Base-by-base conservation (phyloP, 2,329 filamentous ascomycete genomes). In the Colletotrichum sublineola region DNA sequence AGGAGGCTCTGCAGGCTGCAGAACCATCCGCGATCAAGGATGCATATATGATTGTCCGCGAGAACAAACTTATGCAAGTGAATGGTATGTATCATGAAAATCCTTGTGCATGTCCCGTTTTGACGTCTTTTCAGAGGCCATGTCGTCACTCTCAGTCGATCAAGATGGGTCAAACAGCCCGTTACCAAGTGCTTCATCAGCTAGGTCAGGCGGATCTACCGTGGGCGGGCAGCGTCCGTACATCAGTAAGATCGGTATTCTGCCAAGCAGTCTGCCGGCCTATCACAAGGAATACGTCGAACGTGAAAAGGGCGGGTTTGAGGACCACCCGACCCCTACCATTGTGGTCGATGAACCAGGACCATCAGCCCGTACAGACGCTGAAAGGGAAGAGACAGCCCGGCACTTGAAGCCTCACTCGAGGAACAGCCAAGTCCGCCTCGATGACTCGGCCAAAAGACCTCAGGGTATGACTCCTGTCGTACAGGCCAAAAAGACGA, bases 11-110 rank as follows among this genome's bases (percentile, higher is more conserved):
- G 74, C 92, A 93, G 78, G 95, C 94, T 68, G 91, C 96, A 65
- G 96, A 99, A 81, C 96, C 96, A 15, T 98, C 95, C 71, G 95
- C 96, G 14, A 98, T 99, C 86, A 99, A 99, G 84, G 96, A 99
- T 83, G 96, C 96, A 1, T 99, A 98, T 84, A 92, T 98, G 83
- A 99, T 99, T 81, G 94, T 99, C 36, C 91, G 96, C 65, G 96
- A 99, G 82, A 98, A 98, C 80, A 96, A 98, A 81, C 89, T 98
- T 80, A 98, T 98, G 95, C 93, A 95, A 81, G 92, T 92, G 67
- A 97, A 95, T 81, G 95, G 94, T 97, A 86, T 36, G 42, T 56
- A 29, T 33, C 2, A 29, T 29, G 36, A 11, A 12, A 20, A 29
- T n/a, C 36, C 24, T 9, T 15, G 18, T 40, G 20, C 31, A 5